Evolutionary conservation across 257 asterid genomes (phyloP).

Genomic region (Gynochthodes officinalis): DNA sequence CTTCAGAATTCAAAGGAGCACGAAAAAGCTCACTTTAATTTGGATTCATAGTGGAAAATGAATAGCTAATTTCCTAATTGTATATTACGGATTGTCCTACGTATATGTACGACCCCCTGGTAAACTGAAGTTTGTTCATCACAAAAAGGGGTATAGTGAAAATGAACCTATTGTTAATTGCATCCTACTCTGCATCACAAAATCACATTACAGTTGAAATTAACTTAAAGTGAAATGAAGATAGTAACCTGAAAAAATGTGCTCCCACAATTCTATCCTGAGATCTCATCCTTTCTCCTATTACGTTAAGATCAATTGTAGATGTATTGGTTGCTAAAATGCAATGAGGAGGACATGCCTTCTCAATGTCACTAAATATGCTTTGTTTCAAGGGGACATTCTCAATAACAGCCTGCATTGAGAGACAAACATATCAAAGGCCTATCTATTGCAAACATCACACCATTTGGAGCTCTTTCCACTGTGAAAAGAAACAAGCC

Average conservation of each 20-base stretch:
- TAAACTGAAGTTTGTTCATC: background rate
- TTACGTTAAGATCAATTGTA: conserved; percentile 76
- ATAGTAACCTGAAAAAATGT: conserved; percentile 87
- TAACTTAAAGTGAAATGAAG: background rate
- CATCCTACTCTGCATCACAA: background rate
- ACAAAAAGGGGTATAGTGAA: background rate
- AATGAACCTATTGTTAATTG: background rate
- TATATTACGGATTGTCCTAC: background rate
- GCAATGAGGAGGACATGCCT: conserved; percentile 87
- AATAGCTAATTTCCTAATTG: background rate
- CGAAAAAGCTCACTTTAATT: background rate
- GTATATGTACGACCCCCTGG: too few species aligned
- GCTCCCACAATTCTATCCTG: conserved; percentile 93
- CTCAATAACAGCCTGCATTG: conserved; percentile 92
- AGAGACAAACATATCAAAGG: conserved; percentile 23
- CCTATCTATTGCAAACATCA: background rate
- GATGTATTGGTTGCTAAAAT: conserved; percentile 94
- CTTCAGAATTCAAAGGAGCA: background rate
- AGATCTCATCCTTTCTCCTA: conserved; percentile 77
- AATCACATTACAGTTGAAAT: background rate
- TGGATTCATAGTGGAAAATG: background rate
- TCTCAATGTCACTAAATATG: conserved; percentile 80
- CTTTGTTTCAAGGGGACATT: conserved; percentile 74
- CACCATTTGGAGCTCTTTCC: background rate
- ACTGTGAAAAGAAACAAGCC: conserved; percentile 2